Evolutionary conservation across 1,139 yeast genomes (phyloP), one percentile per base, ranked within the genome.

Genomic region (Yamadazyma oceani): DNA sequence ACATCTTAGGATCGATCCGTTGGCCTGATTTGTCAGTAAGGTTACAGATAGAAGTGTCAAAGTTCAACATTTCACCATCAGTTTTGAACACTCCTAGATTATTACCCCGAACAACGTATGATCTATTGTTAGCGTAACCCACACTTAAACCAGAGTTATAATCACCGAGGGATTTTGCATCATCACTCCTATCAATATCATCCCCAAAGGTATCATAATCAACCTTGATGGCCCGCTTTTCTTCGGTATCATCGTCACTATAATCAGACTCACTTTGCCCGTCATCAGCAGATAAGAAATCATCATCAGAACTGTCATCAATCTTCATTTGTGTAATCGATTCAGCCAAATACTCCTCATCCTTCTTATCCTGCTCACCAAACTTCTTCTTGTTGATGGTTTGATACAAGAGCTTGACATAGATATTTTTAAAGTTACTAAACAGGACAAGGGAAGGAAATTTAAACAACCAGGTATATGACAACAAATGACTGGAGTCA

Each of bases 71-170:
- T 19, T 66, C 69, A 10, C 68, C 75, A 22, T 73, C 72, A 19
- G 81, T 76, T 51, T 74, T 80, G 62, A 87, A 87, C 5, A 89
- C 90, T 16, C 96, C 96, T 38, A 89, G 68, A 49, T 78, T 80
- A 56, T 86, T 68, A 7, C 90, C 95, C 47, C 95, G 76, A 0
- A 85, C 81, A 22, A 89, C 92, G 57, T 75, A 89, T 0, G 95
- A 74, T 26, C 94, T 71, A 53, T 85, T 82, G 46, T 80, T 81
- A 37, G 75, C 74, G 45, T 66, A 76, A 1, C 95, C 92, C 13
- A 87, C 81, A 0, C 85, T 80, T 48, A 89, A 68, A 22, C 78
- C 80, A 37, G 80, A 73, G 55, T 85, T 85, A 47, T 73, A 66
- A 38, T 70, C 64, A 13, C 4, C 11, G 15, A 11, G 17, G 17